These are phyloP conservation scores for Oryza meridionalis DNA, from an alignment of 176 grass and related monocot genomes.

Conservation along the genomic window DNA sequence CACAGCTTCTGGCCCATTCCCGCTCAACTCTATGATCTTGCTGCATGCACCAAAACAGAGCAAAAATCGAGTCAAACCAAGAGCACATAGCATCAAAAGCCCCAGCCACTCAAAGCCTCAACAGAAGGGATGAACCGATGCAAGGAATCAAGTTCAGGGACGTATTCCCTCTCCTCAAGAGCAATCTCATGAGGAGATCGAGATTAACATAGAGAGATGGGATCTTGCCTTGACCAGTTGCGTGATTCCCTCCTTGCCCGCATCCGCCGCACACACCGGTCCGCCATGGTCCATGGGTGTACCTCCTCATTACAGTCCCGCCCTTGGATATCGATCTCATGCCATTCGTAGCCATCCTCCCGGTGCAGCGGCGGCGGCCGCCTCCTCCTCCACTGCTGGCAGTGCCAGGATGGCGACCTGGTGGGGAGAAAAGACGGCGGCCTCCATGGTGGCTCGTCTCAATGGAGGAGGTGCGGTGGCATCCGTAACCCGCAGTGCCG, in stretches of 20 bases:
- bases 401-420: constrained; percentile 30
- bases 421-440: constrained; percentile 24
- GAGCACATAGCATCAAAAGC: constrained; percentile 9
- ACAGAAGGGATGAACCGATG: too few relatives aligned
- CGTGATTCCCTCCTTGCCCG: neutral
- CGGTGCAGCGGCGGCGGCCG: neutral
- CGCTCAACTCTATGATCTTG: constrained; percentile 38
- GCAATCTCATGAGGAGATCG: neutral
- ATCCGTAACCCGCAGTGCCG: too few relatives aligned
- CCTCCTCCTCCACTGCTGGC: neutral
- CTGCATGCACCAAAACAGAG: constrained; percentile 39
- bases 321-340: neutral
- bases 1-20: constrained; percentile 54
- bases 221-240: constrained; percentile 38
- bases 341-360: neutral
- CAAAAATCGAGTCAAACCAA: constrained; percentile 12
- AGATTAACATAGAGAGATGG: too few relatives aligned
- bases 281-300: constrained; percentile 7
- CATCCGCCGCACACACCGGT: neutral
- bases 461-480: too few relatives aligned
- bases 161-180: constrained; percentile 31
- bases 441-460: neutral
- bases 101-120: neutral
- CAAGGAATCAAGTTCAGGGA: neutral
- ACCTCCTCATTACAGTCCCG: constrained; percentile 36